A percentile compares a stretch with the other conserved stretches of the same genome.
phyloP scores from a whole-genome alignment of 805 yeast genomes.

The Yarrowia deformans region DNA sequence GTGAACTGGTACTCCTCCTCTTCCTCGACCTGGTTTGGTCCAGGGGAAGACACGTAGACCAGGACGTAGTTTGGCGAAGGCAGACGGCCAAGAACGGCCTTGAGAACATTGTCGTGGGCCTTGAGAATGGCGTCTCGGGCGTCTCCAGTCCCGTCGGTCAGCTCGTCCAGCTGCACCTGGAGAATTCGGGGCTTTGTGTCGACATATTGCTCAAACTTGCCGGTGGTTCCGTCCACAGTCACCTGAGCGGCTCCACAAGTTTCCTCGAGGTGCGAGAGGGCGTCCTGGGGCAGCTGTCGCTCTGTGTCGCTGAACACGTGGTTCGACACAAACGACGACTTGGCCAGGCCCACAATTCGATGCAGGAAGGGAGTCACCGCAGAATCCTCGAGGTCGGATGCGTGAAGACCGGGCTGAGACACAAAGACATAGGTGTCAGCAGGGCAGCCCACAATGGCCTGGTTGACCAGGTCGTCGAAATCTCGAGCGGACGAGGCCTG shows the following conservation, averaged over 20 bases:
- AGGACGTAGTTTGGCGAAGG: constrained; percentile 51
- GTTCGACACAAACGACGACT: constrained; percentile 31
- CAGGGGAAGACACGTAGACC: constrained; percentile 49
- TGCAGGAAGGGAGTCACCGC: constrained; percentile 52
- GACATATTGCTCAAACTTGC: constrained; percentile 59
- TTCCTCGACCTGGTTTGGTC: constrained; percentile 11
- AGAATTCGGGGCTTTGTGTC: constrained; percentile 70
- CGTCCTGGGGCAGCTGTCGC: constrained; percentile 44
- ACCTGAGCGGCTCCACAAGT: constrained; percentile 63
- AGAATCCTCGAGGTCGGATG: constrained; percentile 56
- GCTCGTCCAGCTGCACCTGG: constrained; percentile 59
- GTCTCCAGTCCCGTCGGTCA: constrained; percentile 50
- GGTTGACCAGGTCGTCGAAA: constrained; percentile 36
- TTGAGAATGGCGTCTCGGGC: constrained; percentile 30
- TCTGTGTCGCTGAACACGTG: constrained; percentile 43
- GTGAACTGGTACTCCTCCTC: constrained; percentile 21
- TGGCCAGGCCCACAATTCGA: constrained; percentile 33
- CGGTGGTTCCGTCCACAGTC: constrained; percentile 53
- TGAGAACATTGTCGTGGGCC: constrained; percentile 46
- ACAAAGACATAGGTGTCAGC: constrained; percentile 66
- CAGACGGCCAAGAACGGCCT: constrained; percentile 47
- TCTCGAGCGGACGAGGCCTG: constrained; percentile 30
- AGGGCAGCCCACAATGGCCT: constrained; percentile 51
- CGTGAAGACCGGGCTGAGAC: constrained; percentile 60
- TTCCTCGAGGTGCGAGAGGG: constrained; percentile 45